Percentiles rank a stretch among this genome's conserved stretches.
phyloP scores from a whole-genome alignment of 1,284 basidiomycete species.

The Papiliotrema fonsecae region DNA sequence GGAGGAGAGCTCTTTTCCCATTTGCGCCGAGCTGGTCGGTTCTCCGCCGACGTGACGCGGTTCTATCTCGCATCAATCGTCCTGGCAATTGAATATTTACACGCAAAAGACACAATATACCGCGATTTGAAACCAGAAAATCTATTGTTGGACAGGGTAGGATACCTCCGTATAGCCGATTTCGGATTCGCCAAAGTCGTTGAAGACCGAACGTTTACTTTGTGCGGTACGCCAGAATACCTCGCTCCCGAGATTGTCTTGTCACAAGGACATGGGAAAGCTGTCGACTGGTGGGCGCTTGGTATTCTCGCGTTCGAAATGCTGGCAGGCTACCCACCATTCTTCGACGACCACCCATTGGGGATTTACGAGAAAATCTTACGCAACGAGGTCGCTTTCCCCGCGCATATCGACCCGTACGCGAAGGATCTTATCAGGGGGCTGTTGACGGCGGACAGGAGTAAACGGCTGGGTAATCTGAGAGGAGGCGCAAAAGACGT shows the following conservation, averaged over 20 bases:
- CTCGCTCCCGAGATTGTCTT: constrained; percentile 51
- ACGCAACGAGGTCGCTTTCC: constrained; percentile 49
- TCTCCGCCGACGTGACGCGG: constrained; percentile 53
- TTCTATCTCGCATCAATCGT: constrained; percentile 54
- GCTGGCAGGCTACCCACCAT: constrained; percentile 50
- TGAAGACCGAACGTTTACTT: constrained; percentile 49
- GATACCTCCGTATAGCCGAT: constrained; percentile 51
- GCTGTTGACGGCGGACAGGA: constrained; percentile 50
- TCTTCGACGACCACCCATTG: constrained; percentile 49
- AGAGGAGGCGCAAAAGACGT: constrained; percentile 51
- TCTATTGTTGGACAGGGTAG: constrained; percentile 49
- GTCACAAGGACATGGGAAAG: constrained; percentile 53
- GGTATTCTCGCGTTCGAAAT: constrained; percentile 53
- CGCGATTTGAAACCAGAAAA: constrained; percentile 55
- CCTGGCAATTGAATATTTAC: constrained; percentile 52
- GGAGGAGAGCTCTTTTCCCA: constrained; percentile 55
- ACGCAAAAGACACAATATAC: constrained; percentile 51
- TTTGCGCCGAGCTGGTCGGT: constrained; percentile 49
- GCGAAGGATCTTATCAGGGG: constrained; percentile 51
- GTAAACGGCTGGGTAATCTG: constrained; percentile 51
- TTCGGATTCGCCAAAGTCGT: constrained; percentile 55
- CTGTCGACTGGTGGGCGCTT: constrained; percentile 54
- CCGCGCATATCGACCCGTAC: constrained; percentile 49
- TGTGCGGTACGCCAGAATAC: constrained; percentile 52
- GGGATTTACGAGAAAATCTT: constrained; percentile 51